Evolutionary conservation across 306 rosid species (phyloP).

Genomic region (Vachellia collinsii): DNA sequence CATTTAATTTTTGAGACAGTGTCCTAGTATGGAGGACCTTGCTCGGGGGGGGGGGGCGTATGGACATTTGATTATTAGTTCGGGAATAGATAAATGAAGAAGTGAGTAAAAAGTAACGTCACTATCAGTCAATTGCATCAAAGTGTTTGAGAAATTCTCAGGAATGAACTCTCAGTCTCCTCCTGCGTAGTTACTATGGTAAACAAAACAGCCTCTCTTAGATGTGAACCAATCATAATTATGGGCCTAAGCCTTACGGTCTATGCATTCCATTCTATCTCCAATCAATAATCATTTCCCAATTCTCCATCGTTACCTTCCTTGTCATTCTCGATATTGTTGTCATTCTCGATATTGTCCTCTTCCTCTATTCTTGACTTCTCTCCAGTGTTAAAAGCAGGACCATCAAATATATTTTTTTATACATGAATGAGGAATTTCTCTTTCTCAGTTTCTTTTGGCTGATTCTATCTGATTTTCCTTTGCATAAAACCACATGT

Average conservation of each 20-base stretch:
- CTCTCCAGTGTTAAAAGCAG: not conserved
- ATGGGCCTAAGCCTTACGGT: not conserved
- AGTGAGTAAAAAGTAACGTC: conserved; percentile 24
- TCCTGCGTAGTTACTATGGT: too few species aligned
- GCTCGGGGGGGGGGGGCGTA: not conserved
- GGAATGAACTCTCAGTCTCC: conserved; percentile 13
- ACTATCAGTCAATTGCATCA: conserved; percentile 32
- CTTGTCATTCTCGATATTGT: too few species aligned
- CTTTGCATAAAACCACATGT: too few species aligned
- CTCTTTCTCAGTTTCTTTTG: not conserved
- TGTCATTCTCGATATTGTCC: too few species aligned
- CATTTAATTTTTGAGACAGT: not conserved
- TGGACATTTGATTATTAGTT: not conserved
- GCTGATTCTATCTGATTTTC: too few species aligned
- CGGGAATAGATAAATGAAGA: not conserved
- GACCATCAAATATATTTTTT: not conserved
- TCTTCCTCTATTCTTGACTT: not conserved
- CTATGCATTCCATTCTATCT: not conserved
- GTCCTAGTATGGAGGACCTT: conserved; percentile 13
- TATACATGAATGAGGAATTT: not conserved
- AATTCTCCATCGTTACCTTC: not conserved
- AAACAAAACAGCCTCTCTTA: not conserved
- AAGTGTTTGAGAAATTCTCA: conserved; percentile 32
- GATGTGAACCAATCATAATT: not conserved
- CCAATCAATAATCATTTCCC: not conserved